Percentiles rank a stretch among this genome's conserved stretches.
These are phyloP conservation scores for Colletotrichum sp. DNA, from an alignment of 2,329 filamentous ascomycete genomes.

Conservation along the genomic window DNA sequence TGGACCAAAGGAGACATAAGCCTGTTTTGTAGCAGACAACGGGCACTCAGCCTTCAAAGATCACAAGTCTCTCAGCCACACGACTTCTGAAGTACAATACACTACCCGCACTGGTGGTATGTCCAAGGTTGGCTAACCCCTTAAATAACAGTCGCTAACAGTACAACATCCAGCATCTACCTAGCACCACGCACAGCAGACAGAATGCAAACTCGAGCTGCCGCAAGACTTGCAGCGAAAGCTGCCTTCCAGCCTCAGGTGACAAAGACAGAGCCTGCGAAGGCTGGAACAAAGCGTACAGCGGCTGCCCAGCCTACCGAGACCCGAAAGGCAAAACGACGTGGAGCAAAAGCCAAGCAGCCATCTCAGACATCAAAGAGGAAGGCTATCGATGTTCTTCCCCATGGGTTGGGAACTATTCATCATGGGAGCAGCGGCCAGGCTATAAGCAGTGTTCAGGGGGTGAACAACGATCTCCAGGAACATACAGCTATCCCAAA, in stretches of 20 bases:
- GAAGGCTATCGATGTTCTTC: neutral
- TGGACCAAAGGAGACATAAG: neutral
- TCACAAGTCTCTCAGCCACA: neutral
- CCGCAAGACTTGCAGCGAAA: neutral
- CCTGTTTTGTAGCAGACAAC: neutral
- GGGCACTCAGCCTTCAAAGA: neutral
- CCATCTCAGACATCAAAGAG: neutral
- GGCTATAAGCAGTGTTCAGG: neutral
- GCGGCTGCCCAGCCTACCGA: neutral
- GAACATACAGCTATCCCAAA: neutral
- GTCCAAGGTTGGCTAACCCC: neutral
- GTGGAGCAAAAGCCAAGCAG: neutral
- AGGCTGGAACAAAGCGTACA: neutral
- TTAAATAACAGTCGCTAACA: neutral
- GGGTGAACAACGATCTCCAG: neutral
- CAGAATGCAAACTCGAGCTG: slow-evolving; percentile 1
- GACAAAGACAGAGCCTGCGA: neutral
- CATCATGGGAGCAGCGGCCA: neutral
- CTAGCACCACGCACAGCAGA: neutral
- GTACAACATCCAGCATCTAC: neutral
- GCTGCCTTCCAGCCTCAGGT: neutral
- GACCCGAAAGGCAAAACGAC: neutral
- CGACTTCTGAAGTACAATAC: neutral
- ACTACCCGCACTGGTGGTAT: neutral
- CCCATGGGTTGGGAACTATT: slow-evolving; percentile 22